These are phyloP conservation scores for Wallemia mellicola DNA, from an alignment of 1,284 basidiomycete genomes.

Conservation along the genomic window DNA sequence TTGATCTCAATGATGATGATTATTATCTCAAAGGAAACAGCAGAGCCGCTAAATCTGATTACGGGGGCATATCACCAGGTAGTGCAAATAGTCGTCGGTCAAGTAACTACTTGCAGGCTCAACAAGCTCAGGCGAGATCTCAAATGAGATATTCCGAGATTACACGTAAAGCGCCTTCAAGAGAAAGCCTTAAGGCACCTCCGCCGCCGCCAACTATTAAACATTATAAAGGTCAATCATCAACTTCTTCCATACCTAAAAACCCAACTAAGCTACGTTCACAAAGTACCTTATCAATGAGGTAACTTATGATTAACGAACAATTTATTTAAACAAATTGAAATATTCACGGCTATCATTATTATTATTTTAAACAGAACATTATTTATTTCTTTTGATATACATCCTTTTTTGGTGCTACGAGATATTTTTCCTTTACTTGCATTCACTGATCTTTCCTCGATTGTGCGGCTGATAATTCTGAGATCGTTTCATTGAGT, in stretches of 20 bases:
- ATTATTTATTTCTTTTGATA: too few species aligned
- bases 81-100: background rate
- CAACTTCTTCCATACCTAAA: background rate
- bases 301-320: too few species aligned
- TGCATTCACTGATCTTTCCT: too few species aligned
- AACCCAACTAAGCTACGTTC: slow-evolving; percentile 1
- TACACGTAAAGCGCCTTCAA: background rate
- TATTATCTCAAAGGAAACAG: background rate
- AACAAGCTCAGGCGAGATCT: background rate
- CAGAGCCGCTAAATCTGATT: background rate
- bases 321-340: too few species aligned
- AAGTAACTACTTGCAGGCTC: background rate
- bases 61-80: background rate
- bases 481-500: too few species aligned
- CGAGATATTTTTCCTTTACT: too few species aligned
- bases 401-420: too few species aligned
- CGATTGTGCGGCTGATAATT: too few species aligned
- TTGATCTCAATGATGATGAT: background rate
- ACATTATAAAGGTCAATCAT: background rate
- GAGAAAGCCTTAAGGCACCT: background rate
- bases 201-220: background rate
- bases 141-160: background rate
- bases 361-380: too few species aligned
- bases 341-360: too few species aligned
- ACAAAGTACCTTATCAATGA: background rate